These are phyloP conservation scores for Stachybotrys elegans DNA, from an alignment of 2,329 filamentous ascomycete species.

Conservation along the genomic window DNA sequence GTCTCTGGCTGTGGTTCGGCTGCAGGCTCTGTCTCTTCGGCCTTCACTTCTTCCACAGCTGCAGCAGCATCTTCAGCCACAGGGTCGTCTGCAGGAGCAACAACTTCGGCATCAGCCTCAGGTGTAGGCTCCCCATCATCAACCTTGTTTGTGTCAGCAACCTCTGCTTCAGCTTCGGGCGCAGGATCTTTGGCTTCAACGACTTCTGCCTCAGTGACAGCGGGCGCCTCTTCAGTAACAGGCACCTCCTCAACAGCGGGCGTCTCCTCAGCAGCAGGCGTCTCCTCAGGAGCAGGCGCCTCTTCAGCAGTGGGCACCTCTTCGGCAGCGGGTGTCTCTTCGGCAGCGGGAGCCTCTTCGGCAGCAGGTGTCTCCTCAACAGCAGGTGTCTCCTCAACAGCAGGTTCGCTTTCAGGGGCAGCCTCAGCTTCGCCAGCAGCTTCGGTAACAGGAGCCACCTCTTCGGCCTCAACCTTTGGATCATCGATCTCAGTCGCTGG, in stretches of 20 bases:
- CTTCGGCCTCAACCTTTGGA: not conserved
- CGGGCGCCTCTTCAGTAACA: conserved; percentile 9
- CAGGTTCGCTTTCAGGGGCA: not conserved
- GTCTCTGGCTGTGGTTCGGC: conserved; percentile 4
- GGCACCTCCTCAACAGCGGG: not conserved
- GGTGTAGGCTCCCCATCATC: not conserved
- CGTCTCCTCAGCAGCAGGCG: not conserved
- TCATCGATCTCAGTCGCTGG: not conserved
- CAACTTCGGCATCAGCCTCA: conserved; percentile 8
- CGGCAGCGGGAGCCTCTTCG: not conserved
- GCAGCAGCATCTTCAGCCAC: conserved; percentile 3
- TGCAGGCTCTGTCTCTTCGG: conserved; percentile 1
- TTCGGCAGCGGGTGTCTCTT: not conserved
- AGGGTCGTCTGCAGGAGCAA: not conserved
- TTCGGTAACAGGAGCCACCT: not conserved
- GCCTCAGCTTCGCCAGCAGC: conserved; percentile 10
- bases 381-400: not conserved
- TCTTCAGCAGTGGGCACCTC: not conserved
- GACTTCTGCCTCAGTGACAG: not conserved
- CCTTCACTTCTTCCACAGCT: conserved; percentile 6
- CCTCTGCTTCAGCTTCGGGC: conserved; percentile 3
- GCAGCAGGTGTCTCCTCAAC: not conserved
- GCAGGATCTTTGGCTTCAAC: conserved; percentile 1
- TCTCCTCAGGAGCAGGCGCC: not conserved
- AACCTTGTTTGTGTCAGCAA: not conserved